Evolutionary conservation across 1,284 basidiomycete species (phyloP), one percentile per base, ranked within the genome.

Genomic region (Papiliotrema flavescens): DNA sequence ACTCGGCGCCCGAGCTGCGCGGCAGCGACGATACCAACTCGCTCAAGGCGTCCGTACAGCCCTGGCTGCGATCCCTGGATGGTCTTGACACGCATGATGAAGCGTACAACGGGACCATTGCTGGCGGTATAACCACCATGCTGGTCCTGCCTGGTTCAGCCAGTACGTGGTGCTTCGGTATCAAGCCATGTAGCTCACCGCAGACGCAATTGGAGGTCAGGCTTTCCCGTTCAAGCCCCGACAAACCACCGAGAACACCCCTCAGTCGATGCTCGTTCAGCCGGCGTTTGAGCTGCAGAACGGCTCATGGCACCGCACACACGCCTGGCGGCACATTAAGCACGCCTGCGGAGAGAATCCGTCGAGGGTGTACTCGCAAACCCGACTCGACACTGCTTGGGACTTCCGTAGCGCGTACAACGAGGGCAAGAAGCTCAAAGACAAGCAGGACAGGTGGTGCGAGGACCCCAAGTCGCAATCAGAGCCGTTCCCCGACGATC

Each of bases 391-490:
- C 61, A 79, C 80, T 11, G 78, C 80, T 13, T 85, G 81, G 78
- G 78, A 80, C 45, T 83, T 83, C 67, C 78, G 84, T 57, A 73
- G 63, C 54, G 81, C 79, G 48, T 93, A 93, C 67, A 80, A 86
- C 48, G 83, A 83, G 37, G 91, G 90, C 3, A 82, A 84, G 19
- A 79, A 84, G 67, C 80, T 94, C 60, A 89, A 87, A 71, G 79
- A 83, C 26, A 76, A 79, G 53, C 91, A 95, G 67, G 83, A 84
- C 3, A 65, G 84, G 55, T 90, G 87, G 85, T 78, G 82, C 24
- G 79, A 74, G 7, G 77, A 85, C 22, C 82, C 81, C 0, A 74
- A 80, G 20, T 64, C 62, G 2, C 76, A 78, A 55, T 73, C 62
- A 3, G 70, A 75, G 42, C 69, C 72, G 5, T 91, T 89, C 73